Evolutionary conservation across 129 eudicot genomes (phyloP), one percentile per base, ranked within the genome.

Genomic region (Apium graveolens): DNA sequence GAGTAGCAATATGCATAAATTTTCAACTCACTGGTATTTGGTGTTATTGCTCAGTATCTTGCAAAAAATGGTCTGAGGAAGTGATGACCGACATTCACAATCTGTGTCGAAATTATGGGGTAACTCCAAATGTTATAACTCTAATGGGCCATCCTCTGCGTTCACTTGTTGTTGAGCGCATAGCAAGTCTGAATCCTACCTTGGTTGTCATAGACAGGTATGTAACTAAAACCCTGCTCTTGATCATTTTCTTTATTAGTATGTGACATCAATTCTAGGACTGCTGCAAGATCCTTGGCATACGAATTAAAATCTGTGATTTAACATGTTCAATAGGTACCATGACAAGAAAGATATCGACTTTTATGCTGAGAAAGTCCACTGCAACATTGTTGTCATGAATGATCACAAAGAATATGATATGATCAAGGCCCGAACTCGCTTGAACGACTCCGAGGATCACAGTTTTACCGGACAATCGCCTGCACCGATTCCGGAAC

Each of bases 121-220:
- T 91, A 81, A 83, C 75, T 41, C 89, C 92, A n/a, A 83, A 83
- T 62, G 86, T 91, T 12, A 84, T 80, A 76, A 75, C 83, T 11
- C 83, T 76, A 43, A 88, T 83, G 84, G 97, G 97, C 3, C 86
- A 79, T 42, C 97, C 95, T 11, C 39, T 78, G 57, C 77, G 83
- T 11, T 63, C 83, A 42, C 89, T 87, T 1, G 87, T 91, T 62
- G 79, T 84, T 1, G 93, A 89, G 77, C 87, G 76, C 78, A 85
- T 88, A 78, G 81, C 84, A 49, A 87, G 86, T 69, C 75, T 83
- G 3, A 79, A 83, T 32, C 88, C 97, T 0, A 89, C 87, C 5
- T 78, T 89, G 82, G 89, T 91, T 7, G 89, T 91, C 8, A 87
- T 91, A 0, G 97, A 91, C 77, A 91, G 76, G 76, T 73, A 73